These are phyloP conservation scores for Graphium sp. DNA, from an alignment of 2,329 filamentous ascomycete genomes.

Conservation along the genomic window DNA sequence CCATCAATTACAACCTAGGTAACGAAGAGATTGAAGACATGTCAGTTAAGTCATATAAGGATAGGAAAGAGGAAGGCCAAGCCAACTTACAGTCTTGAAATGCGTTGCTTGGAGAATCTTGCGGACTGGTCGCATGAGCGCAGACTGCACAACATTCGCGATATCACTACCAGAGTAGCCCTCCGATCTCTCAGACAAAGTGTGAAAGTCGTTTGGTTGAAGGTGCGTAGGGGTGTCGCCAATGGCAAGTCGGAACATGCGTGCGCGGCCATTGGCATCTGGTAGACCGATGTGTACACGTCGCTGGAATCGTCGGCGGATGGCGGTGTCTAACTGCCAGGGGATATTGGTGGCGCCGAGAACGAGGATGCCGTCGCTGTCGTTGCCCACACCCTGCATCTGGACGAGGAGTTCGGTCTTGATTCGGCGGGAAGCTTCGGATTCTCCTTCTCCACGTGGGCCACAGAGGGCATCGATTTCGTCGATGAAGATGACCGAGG, in stretches of 20 bases:
- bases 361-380: slow-evolving; percentile 84
- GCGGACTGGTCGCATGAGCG: slow-evolving; percentile 90
- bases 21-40: background rate
- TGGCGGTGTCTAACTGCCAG: slow-evolving; percentile 94
- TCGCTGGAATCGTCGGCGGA: slow-evolving; percentile 87
- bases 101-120: slow-evolving; percentile 97
- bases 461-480: slow-evolving; percentile 95
- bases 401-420: slow-evolving; percentile 97
- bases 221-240: slow-evolving; percentile 83
- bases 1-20: slow-evolving; percentile 30
- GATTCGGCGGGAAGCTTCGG: slow-evolving; percentile 90
- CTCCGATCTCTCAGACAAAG: slow-evolving; percentile 67
- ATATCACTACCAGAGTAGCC: slow-evolving; percentile 97
- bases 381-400: slow-evolving; percentile 97
- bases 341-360: slow-evolving; percentile 96
- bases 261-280: slow-evolving; percentile 71
- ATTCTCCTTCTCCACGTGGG: slow-evolving; percentile 84
- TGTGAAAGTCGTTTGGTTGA: slow-evolving; percentile 58
- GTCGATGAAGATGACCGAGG: slow-evolving; percentile 97
- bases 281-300: slow-evolving; percentile 91
- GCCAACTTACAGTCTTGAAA: slow-evolving; percentile 64
- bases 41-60: background rate
- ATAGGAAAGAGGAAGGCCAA: background rate
- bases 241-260: slow-evolving; percentile 91
- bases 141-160: slow-evolving; percentile 84